Evolutionary conservation across 306 rosid genomes (phyloP).

Genomic region (Castanea crenata): DNA sequence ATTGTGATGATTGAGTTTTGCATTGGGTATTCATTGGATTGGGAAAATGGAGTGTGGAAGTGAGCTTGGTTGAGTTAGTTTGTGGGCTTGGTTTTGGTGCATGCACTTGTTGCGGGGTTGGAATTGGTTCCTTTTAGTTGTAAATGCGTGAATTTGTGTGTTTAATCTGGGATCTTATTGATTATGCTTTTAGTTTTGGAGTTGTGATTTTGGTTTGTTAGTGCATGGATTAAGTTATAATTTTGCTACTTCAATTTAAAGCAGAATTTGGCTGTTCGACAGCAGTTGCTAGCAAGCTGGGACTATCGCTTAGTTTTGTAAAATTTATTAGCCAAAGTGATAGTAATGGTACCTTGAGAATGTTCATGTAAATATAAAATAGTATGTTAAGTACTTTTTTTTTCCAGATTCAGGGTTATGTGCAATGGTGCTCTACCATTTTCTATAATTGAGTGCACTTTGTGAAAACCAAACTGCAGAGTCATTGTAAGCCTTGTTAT

Average conservation of each 20-base stretch:
- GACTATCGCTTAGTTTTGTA: neutral
- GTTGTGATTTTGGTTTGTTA: conserved; percentile 18
- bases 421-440: neutral
- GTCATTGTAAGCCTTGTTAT: neutral
- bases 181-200: neutral
- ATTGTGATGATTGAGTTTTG: conserved; percentile 22
- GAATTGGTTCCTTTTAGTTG: conserved; percentile 18
- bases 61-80: conserved; percentile 37
- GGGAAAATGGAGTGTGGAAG: conserved; percentile 31
- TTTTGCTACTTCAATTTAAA: conserved; percentile 8
- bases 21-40: conserved; percentile 32
- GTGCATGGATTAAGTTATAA: conserved; percentile 4
- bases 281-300: conserved; percentile 17
- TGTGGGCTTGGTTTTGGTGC: conserved; percentile 21
- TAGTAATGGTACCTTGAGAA: conserved; percentile 6
- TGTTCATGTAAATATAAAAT: neutral
- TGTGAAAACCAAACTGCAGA: neutral
- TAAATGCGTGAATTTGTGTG: conserved; percentile 21
- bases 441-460: neutral
- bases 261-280: conserved; percentile 4
- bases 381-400: conserved; percentile 2
- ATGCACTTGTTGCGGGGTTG: conserved; percentile 17
- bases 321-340: neutral
- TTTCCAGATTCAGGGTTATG: conserved; percentile 3
- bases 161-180: conserved; percentile 25